Percentiles rank a stretch among this genome's conserved stretches.
Conservation (phyloP, 306 rosid species). For the Medicago ruthenica region DNA sequence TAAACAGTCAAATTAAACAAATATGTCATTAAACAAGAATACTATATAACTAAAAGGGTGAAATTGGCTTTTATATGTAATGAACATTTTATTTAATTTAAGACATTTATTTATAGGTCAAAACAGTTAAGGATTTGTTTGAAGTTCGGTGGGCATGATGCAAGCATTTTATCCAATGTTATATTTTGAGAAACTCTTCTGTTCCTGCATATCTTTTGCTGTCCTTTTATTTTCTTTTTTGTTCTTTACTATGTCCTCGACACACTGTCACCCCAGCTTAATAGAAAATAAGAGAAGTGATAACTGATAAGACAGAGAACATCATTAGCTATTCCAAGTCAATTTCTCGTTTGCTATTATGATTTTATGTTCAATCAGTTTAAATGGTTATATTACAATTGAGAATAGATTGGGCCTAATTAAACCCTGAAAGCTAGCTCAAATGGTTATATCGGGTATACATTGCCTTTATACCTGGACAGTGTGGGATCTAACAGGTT, state of each 20-base stretch:
- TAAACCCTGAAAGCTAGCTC: neutral
- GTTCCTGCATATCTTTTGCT: neutral
- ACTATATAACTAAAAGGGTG: neutral
- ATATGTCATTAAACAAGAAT: neutral
- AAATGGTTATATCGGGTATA: neutral
- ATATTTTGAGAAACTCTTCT: conserved; percentile 1
- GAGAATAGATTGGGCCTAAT: neutral
- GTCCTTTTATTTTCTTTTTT: neutral
- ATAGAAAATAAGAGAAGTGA: conserved; percentile 16
- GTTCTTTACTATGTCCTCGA: neutral
- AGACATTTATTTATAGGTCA: neutral
- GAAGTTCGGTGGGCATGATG: neutral
- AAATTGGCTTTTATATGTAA: neutral
- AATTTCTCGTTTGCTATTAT: conserved; percentile 10
- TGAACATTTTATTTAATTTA: neutral
- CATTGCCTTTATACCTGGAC: neutral
- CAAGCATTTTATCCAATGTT: conserved; percentile 9
- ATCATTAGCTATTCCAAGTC: conserved; percentile 2
- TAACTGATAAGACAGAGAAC: neutral
- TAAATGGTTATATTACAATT: conserved; percentile 22
- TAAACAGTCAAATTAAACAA: neutral
- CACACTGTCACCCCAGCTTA: conserved; percentile 1
- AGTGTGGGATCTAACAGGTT: conserved; percentile 11
- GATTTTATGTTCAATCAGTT: conserved; percentile 13
- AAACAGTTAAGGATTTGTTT: neutral